A percentile compares a stretch with the other conserved stretches of the same genome.
phyloP scores from a whole-genome alignment of 805 yeast species.

The Metschnikowia kofuensis region DNA sequence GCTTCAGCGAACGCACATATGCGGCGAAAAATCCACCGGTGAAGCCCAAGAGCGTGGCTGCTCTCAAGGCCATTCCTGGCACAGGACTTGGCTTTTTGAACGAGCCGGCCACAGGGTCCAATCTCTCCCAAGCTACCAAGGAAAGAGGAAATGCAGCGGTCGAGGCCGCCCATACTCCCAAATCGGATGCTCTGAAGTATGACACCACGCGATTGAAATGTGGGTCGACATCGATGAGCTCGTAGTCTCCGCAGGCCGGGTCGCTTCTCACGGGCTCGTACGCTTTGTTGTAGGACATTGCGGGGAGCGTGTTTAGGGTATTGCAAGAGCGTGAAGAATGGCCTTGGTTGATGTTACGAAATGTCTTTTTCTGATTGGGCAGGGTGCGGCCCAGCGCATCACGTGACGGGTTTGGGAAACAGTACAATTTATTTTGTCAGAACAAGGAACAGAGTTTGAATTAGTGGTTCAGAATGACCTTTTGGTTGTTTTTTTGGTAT shows the following conservation, averaged over 20 bases:
- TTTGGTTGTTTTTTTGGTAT: too few relatives aligned
- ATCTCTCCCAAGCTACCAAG: slow-evolving; percentile 40
- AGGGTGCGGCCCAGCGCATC: slow-evolving; percentile 11
- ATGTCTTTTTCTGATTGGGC: slow-evolving; percentile 38
- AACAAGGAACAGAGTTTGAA: too few relatives aligned
- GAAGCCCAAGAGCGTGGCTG: slow-evolving; percentile 59
- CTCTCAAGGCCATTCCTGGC: slow-evolving; percentile 55
- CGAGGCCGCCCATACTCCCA: slow-evolving; percentile 44
- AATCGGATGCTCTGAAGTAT: slow-evolving; percentile 70
- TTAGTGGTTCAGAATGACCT: too few relatives aligned
- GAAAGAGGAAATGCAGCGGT: slow-evolving; percentile 44
- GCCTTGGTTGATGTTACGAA: slow-evolving; percentile 7
- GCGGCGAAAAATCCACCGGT: slow-evolving; percentile 73
- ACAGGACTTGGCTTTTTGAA: slow-evolving; percentile 48
- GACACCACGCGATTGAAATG: slow-evolving; percentile 67
- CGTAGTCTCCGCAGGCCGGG: slow-evolving; percentile 32
- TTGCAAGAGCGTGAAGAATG: neutral
- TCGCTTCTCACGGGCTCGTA: slow-evolving; percentile 39
- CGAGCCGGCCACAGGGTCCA: slow-evolving; percentile 42
- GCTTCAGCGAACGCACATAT: slow-evolving; percentile 60
- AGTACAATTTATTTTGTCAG: too few relatives aligned
- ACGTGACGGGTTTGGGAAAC: slow-evolving; percentile 8
- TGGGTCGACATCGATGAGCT: slow-evolving; percentile 74
- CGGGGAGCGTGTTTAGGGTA: slow-evolving; percentile 2
- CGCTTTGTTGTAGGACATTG: slow-evolving; percentile 39